Percentiles rank a stretch among this genome's conserved stretches.
Evolutionary conservation across 768 basidiomycete genomes (phyloP).

Genomic region (Auriculariales sp.): DNA sequence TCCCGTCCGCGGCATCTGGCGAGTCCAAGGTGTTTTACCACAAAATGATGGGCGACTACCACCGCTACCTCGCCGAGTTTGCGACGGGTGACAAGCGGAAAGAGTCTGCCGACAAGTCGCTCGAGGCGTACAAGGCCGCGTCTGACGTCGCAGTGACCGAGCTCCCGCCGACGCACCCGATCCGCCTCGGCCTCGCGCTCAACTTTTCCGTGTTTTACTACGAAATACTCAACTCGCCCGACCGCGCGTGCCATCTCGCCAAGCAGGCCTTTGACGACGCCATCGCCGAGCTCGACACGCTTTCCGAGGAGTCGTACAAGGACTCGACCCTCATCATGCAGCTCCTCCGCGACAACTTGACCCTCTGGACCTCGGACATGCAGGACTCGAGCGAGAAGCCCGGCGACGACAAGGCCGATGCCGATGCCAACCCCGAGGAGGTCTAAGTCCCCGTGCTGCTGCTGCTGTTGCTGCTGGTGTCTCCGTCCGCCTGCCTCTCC

Average conservation of each 20-base stretch:
- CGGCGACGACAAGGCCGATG: slow-evolving; percentile 3
- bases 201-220: slow-evolving; percentile 95
- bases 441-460: neutral
- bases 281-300: slow-evolving; percentile 49
- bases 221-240: slow-evolving; percentile 73
- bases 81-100: slow-evolving; percentile 56
- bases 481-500: neutral
- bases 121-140: slow-evolving; percentile 74
- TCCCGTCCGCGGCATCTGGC: slow-evolving; percentile 50
- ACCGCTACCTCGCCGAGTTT: slow-evolving; percentile 82
- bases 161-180: slow-evolving; percentile 69
- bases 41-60: slow-evolving; percentile 88
- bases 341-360: slow-evolving; percentile 69
- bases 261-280: slow-evolving; percentile 91
- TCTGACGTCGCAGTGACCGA: slow-evolving; percentile 69
- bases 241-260: slow-evolving; percentile 75
- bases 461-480: neutral
- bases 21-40: slow-evolving; percentile 83
- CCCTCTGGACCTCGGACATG: slow-evolving; percentile 75
- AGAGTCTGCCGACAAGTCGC: slow-evolving; percentile 55
- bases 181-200: slow-evolving; percentile 73
- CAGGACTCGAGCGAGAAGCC: slow-evolving; percentile 13
- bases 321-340: slow-evolving; percentile 79
- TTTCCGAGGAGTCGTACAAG: slow-evolving; percentile 39
- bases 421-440: neutral